These are phyloP conservation scores for Hydrangea macrophylla DNA, from an alignment of 148 eudicot species.

Conservation along the genomic window DNA sequence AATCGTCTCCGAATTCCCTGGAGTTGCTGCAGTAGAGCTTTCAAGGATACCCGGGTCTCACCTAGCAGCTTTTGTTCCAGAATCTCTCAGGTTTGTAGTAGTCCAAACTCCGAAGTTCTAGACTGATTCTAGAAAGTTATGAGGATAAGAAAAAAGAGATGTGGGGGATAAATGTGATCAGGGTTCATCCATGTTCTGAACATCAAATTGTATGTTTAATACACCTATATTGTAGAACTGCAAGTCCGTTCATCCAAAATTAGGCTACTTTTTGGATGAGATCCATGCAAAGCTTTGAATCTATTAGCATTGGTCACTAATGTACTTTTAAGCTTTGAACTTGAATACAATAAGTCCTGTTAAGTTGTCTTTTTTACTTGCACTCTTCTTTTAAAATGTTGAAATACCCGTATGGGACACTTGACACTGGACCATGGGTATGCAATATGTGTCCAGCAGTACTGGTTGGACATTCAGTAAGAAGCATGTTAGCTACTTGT, in stretches of 20 bases:
- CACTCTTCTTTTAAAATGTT: too few relatives aligned
- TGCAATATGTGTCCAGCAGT: too few relatives aligned
- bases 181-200: not conserved
- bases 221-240: not conserved
- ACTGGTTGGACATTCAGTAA: too few relatives aligned
- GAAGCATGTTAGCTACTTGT: too few relatives aligned
- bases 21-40: constrained; percentile 78
- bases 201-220: not conserved
- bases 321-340: not conserved
- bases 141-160: not conserved
- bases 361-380: too few relatives aligned
- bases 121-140: not conserved
- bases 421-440: too few relatives aligned
- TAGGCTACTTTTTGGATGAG: constrained; percentile 3
- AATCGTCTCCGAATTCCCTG: constrained; percentile 73
- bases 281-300: not conserved
- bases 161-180: not conserved
- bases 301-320: not conserved
- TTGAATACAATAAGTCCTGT: not conserved
- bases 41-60: constrained; percentile 74
- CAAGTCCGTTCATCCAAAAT: not conserved
- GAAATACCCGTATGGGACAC: too few relatives aligned
- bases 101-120: constrained; percentile 16
- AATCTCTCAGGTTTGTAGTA: constrained; percentile 84
- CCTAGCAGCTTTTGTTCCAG: constrained; percentile 89